Evolutionary conservation across 306 rosid genomes (phyloP).

Genomic region (Argentina anserina): DNA sequence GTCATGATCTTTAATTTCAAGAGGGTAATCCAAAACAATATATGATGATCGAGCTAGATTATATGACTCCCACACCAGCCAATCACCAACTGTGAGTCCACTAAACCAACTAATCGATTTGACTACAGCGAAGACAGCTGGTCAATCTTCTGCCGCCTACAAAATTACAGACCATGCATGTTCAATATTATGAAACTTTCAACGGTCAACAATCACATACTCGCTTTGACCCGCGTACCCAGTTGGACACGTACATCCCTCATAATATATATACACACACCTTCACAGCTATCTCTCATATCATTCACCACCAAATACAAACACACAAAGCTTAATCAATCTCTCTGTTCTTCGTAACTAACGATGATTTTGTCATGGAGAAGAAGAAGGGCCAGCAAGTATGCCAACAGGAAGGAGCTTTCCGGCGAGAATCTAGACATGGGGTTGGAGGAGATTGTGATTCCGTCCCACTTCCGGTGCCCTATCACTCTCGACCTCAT

Average conservation of each 20-base stretch:
- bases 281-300: background rate
- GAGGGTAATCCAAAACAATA: too few species aligned
- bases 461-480: slow-evolving; percentile 67
- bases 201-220: slow-evolving; percentile 65
- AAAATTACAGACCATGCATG: background rate
- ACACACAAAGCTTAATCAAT: background rate
- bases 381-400: slow-evolving; percentile 40
- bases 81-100: background rate
- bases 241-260: background rate
- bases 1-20: too few species aligned
- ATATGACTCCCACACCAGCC: too few species aligned
- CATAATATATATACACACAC: background rate
- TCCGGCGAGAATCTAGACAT: slow-evolving; percentile 23
- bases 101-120: background rate
- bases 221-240: slow-evolving; percentile 42
- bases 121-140: background rate
- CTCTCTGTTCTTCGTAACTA: background rate
- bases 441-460: slow-evolving; percentile 48
- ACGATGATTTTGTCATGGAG: slow-evolving; percentile 73
- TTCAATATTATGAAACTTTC: slow-evolving; percentile 29
- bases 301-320: background rate
- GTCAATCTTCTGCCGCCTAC: background rate
- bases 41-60: too few species aligned
- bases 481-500: slow-evolving; percentile 76
- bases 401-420: slow-evolving; percentile 27